phyloP scores from a whole-genome alignment of 805 yeast species.

The Candida michaelii region DNA sequence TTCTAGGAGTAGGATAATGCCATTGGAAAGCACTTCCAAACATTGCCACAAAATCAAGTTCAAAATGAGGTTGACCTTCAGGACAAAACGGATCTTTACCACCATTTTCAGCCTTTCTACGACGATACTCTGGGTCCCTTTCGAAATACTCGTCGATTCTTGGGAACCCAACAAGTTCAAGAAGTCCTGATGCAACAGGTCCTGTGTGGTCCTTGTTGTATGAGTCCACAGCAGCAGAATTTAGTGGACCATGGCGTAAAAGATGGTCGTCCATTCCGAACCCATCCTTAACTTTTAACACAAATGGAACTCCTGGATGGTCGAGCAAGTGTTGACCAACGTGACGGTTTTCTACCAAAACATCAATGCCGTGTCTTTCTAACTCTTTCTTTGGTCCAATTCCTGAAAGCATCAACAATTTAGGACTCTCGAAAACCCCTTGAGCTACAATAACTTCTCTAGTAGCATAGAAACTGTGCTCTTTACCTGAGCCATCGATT shows the following conservation, averaged over 20 bases:
- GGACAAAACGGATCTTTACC: conserved; percentile 21
- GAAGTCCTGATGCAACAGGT: conserved; percentile 21
- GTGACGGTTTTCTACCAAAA: conserved; percentile 24
- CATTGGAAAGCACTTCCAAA: conserved; percentile 26
- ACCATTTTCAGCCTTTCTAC: conserved; percentile 22
- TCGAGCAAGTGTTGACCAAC: conserved; percentile 33
- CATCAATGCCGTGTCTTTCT: conserved; percentile 23
- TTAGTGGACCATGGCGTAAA: conserved; percentile 17
- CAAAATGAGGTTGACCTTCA: conserved; percentile 27
- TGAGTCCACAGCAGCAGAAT: conserved; percentile 15
- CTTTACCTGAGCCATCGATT: conserved; percentile 21
- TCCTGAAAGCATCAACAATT: conserved; percentile 30
- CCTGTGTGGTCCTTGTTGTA: conserved; percentile 17
- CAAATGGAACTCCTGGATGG: conserved; percentile 29
- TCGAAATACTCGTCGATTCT: conserved; percentile 20
- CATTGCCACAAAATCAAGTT: conserved; percentile 23
- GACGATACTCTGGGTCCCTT: conserved; percentile 16
- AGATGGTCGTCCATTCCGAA: conserved; percentile 20
- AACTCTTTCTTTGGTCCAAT: conserved; percentile 28
- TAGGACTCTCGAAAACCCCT: conserved; percentile 31
- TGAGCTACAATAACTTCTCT: conserved; percentile 25
- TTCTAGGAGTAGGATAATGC: conserved; percentile 24
- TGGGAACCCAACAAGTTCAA: conserved; percentile 23
- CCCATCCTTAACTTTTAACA: conserved; percentile 21
- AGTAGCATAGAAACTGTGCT: conserved; percentile 20